phyloP scores from a whole-genome alignment of 257 asterid species.

The Fraxinus quadrangulata region DNA sequence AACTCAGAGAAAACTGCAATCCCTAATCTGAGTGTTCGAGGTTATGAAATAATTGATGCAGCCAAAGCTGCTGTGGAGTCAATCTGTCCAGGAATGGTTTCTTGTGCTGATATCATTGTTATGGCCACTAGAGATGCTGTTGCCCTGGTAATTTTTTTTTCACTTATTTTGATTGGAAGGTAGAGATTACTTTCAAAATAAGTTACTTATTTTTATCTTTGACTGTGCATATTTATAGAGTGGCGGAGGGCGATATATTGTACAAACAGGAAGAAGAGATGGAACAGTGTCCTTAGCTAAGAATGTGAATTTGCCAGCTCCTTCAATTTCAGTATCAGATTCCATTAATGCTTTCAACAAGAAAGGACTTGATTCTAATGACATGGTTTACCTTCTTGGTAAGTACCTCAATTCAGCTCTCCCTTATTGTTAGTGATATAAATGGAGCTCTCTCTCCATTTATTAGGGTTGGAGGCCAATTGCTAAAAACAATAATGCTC shows the following conservation, averaged over 20 bases:
- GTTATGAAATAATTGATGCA: constrained; percentile 53
- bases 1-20: constrained; percentile 47
- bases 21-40: constrained; percentile 54
- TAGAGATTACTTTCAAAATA: not conserved
- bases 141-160: constrained; percentile 30
- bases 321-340: constrained; percentile 42
- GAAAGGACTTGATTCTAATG: constrained; percentile 43
- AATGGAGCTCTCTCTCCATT: constrained; percentile 29
- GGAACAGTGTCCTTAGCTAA: constrained; percentile 32
- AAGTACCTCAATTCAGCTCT: no score
- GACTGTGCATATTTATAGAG: constrained; percentile 23
- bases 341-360: constrained; percentile 38
- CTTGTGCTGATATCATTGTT: constrained; percentile 67
- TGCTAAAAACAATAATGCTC: no score
- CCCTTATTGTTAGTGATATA: no score
- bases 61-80: constrained; percentile 48
- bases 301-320: constrained; percentile 57
- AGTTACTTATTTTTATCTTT: not conserved
- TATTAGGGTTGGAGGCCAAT: no score
- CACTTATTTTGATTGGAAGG: not conserved
- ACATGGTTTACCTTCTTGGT: constrained; percentile 71
- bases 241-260: constrained; percentile 52
- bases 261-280: constrained; percentile 54
- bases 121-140: constrained; percentile 68
- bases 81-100: constrained; percentile 48